Percentiles rank a stretch among this genome's conserved stretches.
Conservation (phyloP, 148 eudicot species). For the Vaccinium macrocarpon region DNA sequence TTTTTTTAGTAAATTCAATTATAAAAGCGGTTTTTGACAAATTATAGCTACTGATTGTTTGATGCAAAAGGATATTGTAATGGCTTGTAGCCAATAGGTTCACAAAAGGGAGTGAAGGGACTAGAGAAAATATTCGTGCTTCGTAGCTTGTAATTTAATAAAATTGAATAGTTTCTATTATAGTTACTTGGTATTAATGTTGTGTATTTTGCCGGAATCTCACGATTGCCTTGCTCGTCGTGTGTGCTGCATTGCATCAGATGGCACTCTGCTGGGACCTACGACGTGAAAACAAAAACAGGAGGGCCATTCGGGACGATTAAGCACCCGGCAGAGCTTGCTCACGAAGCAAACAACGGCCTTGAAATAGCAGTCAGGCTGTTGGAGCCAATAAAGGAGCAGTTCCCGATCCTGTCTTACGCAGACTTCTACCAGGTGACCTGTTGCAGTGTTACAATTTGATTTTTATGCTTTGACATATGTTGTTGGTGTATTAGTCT, state of each 20-base stretch:
- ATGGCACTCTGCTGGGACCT: conserved; percentile 88
- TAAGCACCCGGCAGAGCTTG: conserved; percentile 45
- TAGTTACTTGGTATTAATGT: background rate
- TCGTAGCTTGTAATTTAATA: too few species aligned
- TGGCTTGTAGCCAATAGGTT: too few species aligned
- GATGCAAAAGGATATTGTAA: too few species aligned
- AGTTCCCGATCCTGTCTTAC: conserved; percentile 49
- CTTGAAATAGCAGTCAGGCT: conserved; percentile 66
- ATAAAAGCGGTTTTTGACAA: too few species aligned
- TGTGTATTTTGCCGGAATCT: background rate
- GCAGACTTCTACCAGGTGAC: conserved; percentile 68
- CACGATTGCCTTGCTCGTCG: background rate
- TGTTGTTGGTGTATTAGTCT: background rate
- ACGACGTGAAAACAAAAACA: conserved; percentile 55
- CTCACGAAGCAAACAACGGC: conserved; percentile 69
- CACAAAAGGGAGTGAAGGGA: too few species aligned
- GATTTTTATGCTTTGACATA: background rate
- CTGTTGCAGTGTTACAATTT: background rate
- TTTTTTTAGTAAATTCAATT: too few species aligned
- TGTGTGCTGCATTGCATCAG: conserved; percentile 21
- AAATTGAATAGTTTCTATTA: background rate
- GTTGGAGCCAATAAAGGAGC: conserved; percentile 63
- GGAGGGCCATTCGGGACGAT: conserved; percentile 85
- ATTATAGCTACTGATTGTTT: too few species aligned
- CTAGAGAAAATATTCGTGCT: too few species aligned